phyloP scores from a whole-genome alignment of 73 alveolate species.

The Tetrahymena elliotti region DNA sequence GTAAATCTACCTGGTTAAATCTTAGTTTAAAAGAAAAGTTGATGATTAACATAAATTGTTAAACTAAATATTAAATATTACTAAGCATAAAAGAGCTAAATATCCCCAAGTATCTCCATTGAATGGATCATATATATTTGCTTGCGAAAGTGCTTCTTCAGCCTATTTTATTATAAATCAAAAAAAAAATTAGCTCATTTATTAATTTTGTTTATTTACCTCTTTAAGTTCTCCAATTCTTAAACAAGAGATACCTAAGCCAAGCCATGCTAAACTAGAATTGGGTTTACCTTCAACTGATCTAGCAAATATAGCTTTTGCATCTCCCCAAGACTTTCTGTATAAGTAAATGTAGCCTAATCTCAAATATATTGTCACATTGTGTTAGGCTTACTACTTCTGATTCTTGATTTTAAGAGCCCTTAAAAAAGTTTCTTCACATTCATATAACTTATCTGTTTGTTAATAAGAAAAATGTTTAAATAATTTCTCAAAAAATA shows the following conservation, averaged over 20 bases:
- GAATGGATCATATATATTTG: conserved; percentile 37
- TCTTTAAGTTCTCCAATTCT: conserved; percentile 74
- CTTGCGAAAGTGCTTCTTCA: conserved; percentile 34
- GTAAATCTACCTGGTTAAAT: conserved; percentile 2
- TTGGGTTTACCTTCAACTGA: conserved; percentile 76
- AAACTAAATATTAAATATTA: not conserved
- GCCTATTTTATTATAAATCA: not conserved
- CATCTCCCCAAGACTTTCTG: conserved; percentile 83
- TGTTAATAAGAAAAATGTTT: not conserved
- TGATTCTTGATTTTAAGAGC: conserved; percentile 12
- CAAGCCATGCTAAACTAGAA: conserved; percentile 80
- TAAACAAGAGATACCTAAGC: conserved; percentile 86
- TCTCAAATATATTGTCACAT: conserved; percentile 52
- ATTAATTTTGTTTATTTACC: conserved; percentile 14
- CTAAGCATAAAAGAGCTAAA: conserved; percentile 12
- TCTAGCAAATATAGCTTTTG: conserved; percentile 74
- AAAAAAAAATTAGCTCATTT: not conserved
- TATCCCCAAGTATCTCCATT: conserved; percentile 47
- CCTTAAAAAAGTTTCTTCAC: conserved; percentile 34
- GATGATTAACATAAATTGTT: not conserved
- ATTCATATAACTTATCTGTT: conserved; percentile 31
- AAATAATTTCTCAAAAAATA: not conserved
- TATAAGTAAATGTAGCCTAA: conserved; percentile 77
- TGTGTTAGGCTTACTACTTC: not conserved
- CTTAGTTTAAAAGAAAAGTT: not conserved